These are phyloP conservation scores for Diaporthe ampelina DNA, from an alignment of 2,329 filamentous ascomycete genomes.

Conservation along the genomic window DNA sequence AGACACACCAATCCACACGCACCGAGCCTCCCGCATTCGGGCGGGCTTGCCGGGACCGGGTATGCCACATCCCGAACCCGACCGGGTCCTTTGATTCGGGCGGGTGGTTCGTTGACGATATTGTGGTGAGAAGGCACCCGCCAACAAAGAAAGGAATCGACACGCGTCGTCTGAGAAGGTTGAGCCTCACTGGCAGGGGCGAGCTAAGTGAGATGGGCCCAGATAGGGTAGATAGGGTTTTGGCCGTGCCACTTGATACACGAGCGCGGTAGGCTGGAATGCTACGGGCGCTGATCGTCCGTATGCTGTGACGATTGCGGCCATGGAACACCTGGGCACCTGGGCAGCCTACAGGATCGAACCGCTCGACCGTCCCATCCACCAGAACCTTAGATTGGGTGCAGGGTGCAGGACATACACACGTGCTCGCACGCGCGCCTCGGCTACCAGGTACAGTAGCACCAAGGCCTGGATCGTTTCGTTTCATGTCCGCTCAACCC, in stretches of 20 bases:
- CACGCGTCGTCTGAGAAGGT: constrained; percentile 12
- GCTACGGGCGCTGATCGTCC: not conserved
- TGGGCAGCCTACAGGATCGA: not conserved
- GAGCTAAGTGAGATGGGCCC: not conserved
- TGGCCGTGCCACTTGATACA: constrained; percentile 11
- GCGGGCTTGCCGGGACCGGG: too few relatives aligned
- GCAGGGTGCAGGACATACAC: not conserved
- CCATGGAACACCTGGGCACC: constrained; percentile 21
- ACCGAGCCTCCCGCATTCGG: too few relatives aligned
- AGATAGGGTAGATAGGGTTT: constrained; percentile 26
- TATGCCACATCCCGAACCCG: too few relatives aligned
- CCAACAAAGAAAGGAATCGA: too few relatives aligned
- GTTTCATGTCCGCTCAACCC: constrained; percentile 19
- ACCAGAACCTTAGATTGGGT: not conserved
- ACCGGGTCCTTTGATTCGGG: too few relatives aligned
- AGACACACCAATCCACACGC: too few relatives aligned
- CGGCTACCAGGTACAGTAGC: not conserved
- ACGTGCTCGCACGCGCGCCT: constrained; percentile 1
- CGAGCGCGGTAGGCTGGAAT: not conserved
- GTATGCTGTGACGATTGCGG: not conserved
- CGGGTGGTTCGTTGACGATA: too few relatives aligned
- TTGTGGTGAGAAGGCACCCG: too few relatives aligned
- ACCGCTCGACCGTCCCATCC: not conserved
- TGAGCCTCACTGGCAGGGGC: constrained; percentile 25
- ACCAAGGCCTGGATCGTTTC: constrained; percentile 25